A percentile compares a stretch with the other conserved stretches of the same genome.
Conservation (phyloP, 441 rosid species). For the Theobroma grandiflorum region DNA sequence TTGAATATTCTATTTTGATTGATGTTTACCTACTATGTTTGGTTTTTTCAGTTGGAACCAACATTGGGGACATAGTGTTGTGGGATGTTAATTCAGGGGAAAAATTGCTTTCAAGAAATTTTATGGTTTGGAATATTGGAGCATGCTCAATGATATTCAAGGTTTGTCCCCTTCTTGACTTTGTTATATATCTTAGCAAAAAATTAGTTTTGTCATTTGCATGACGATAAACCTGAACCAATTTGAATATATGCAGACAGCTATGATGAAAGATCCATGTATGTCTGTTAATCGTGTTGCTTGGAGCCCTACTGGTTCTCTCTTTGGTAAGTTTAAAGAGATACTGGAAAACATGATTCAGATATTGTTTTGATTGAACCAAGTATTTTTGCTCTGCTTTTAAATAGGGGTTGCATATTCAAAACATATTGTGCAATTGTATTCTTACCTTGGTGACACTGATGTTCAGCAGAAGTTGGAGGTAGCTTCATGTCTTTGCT, state of each 20-base stretch:
- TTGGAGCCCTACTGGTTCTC: slow-evolving; percentile 64
- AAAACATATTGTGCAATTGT: slow-evolving; percentile 56
- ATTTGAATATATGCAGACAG: slow-evolving; percentile 37
- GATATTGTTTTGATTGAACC: slow-evolving; percentile 15
- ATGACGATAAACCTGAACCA: slow-evolving; percentile 30
- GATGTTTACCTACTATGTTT: slow-evolving; percentile 19
- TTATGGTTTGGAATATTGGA: slow-evolving; percentile 56
- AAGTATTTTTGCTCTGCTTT: slow-evolving; percentile 9
- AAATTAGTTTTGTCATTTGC: neutral
- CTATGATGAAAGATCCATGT: slow-evolving; percentile 42
- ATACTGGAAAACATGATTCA: neutral
- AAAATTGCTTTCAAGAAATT: slow-evolving; percentile 44
- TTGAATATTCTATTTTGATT: neutral
- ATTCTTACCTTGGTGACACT: slow-evolving; percentile 48
- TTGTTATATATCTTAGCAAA: slow-evolving; percentile 10
- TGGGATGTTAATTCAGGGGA: slow-evolving; percentile 56
- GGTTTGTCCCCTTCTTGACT: slow-evolving; percentile 34
- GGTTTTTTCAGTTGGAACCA: slow-evolving; percentile 61
- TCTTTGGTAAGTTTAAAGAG: slow-evolving; percentile 54
- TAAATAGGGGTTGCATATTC: slow-evolving; percentile 64
- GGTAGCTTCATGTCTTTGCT: slow-evolving; percentile 37
- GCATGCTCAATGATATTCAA: slow-evolving; percentile 51
- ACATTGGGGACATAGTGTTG: slow-evolving; percentile 48
- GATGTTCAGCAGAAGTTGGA: slow-evolving; percentile 47
- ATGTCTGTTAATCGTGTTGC: slow-evolving; percentile 55